phyloP scores from a whole-genome alignment of 768 basidiomycete genomes.

The Lactarius quietus region DNA sequence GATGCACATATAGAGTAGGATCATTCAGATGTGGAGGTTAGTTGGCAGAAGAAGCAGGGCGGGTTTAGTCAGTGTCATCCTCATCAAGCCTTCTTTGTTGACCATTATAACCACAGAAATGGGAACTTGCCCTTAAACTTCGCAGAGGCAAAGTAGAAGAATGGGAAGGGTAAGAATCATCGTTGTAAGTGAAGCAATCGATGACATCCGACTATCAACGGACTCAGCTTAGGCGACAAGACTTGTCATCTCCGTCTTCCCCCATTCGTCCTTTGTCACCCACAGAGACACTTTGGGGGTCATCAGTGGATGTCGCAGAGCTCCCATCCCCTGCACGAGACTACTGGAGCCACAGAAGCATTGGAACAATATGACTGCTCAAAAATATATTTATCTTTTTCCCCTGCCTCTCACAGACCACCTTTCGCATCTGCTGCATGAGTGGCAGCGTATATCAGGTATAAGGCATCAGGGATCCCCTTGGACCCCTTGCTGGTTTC shows the following conservation, averaged over 20 bases:
- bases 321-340: background rate
- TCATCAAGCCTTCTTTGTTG: background rate
- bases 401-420: background rate
- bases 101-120: constrained; percentile 1
- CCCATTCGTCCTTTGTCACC: constrained; percentile 5
- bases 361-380: background rate
- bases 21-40: constrained; percentile 40
- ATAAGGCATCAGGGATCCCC: constrained; percentile 1
- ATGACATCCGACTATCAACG: background rate
- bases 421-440: constrained; percentile 1
- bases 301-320: background rate
- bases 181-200: constrained; percentile 3
- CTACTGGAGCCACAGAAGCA: background rate
- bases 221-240: background rate
- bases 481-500: constrained; percentile 42
- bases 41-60: constrained; percentile 36
- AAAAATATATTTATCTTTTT: constrained; percentile 4
- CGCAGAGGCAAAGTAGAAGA: constrained; percentile 7
- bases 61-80: constrained; percentile 23
- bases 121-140: constrained; percentile 16
- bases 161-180: constrained; percentile 1
- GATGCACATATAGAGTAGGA: constrained; percentile 48
- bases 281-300: background rate
- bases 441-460: background rate
- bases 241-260: background rate